Base-by-base conservation (phyloP, 768 basidiomycete species). In the Russula abietina region DNA sequence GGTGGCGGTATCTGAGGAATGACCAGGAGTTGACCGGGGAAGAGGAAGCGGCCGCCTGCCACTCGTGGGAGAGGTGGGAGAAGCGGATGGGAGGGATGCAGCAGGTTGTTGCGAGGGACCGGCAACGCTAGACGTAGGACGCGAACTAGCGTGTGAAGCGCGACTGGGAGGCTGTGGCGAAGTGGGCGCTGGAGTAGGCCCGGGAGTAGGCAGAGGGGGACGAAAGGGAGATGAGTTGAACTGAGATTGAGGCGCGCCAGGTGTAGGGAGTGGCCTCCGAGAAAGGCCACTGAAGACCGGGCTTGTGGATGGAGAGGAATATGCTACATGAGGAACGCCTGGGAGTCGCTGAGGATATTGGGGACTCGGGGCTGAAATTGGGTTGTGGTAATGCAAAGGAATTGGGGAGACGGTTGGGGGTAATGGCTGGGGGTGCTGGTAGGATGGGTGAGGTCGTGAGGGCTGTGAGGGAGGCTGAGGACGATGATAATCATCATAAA, bases 251-350 rank as follows among this genome's bases (percentile, higher is more conserved):
- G 67, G 58, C 16, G 50, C 61, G 14, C 67, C 67, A n/a, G 67
- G 67, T 9, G 67, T 68, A 10, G 67, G 67, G 36, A 68, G 33
- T 12, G 67, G 67, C 33, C 67, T 66, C 41, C 67, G 59, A 32
- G 60, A 63, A 26, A 61, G 39, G 19, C 56, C 60, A 55, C 41
- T 58, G 38, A 22, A 48, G n/a, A 48, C 57, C 16, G 67, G 67
- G 45, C 65, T 68, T 4, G 60, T 67, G n/a, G 67, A 58, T 26
- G 65, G 57, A 3, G 63, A 60, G 4, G 53, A 52, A 38, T 58
- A 46, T 10, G 46, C 49, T 55, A 59, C 53, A 48, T 58, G 56
- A 30, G 62, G 64, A 16, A 59, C 9, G 26, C 43, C 45, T 14
- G 65, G 65, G 19, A 32, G 49, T 43, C 53, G 60, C 26, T 62